These are phyloP conservation scores for Leucocoprinus leucothites DNA, from an alignment of 768 basidiomycete species.

Conservation along the genomic window DNA sequence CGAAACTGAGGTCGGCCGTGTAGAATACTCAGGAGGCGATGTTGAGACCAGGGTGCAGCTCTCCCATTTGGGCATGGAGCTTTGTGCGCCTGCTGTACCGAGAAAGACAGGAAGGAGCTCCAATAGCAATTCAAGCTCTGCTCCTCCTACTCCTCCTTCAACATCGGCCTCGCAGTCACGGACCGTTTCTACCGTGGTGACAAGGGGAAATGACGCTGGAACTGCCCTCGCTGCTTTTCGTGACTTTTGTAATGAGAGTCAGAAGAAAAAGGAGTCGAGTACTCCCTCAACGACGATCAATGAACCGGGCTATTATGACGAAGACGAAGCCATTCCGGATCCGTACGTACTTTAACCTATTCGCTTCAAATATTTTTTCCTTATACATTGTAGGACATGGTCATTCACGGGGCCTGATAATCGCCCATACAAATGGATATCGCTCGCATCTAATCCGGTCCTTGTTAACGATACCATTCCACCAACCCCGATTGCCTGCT, in stretches of 20 bases:
- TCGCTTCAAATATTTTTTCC: not conserved
- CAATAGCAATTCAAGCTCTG: conserved; percentile 14
- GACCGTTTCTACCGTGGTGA: not conserved
- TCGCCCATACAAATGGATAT: conserved; percentile 39
- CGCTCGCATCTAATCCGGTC: conserved; percentile 32
- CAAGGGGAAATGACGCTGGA: not conserved
- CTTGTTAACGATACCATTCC: conserved; percentile 26
- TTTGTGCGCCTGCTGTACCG: not conserved
- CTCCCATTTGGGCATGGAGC: conserved; percentile 13
- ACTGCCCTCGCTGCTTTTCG: conserved; percentile 8
- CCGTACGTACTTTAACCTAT: conserved; percentile 6
- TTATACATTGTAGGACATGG: conserved; percentile 34
- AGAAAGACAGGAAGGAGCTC: not conserved
- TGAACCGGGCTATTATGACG: not conserved
- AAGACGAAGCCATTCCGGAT: conserved; percentile 4
- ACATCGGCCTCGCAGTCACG: not conserved
- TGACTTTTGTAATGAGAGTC: conserved; percentile 1
- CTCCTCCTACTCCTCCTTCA: not conserved
- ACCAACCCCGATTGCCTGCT: conserved; percentile 27
- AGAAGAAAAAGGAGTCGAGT: conserved; percentile 5
- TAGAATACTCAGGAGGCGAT: conserved; percentile 22
- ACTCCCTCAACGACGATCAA: not conserved
- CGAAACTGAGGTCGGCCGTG: conserved; percentile 29
- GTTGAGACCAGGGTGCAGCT: conserved; percentile 22
- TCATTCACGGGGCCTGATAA: conserved; percentile 28